phyloP scores from a whole-genome alignment of 2,329 filamentous ascomycete species.

The Ceratocystis cubensis region DNA sequence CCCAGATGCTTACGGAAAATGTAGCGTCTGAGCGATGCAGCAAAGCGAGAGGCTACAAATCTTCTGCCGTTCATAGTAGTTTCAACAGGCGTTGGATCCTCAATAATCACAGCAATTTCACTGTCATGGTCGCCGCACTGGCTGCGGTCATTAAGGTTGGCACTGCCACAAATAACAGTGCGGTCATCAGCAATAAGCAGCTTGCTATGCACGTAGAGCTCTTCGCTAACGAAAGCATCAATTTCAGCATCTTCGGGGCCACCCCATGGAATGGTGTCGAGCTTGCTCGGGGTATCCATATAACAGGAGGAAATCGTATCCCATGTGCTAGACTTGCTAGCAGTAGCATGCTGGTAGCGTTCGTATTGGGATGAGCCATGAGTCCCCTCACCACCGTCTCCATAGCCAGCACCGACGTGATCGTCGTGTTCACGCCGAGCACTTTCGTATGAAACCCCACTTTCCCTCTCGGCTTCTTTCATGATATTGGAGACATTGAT shows the following conservation, averaged over 20 bases:
- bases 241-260: slow-evolving; percentile 45
- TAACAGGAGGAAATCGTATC: slow-evolving; percentile 70
- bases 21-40: slow-evolving; percentile 66
- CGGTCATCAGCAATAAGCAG: slow-evolving; percentile 71
- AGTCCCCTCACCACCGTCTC: slow-evolving; percentile 28
- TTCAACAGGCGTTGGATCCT: slow-evolving; percentile 59
- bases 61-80: slow-evolving; percentile 60
- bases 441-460: slow-evolving; percentile 55
- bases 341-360: slow-evolving; percentile 58
- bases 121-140: slow-evolving; percentile 76
- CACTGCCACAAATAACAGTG: slow-evolving; percentile 65
- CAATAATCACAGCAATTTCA: slow-evolving; percentile 80
- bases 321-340: slow-evolving; percentile 32
- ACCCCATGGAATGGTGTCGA: slow-evolving; percentile 46
- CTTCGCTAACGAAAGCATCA: slow-evolving; percentile 49
- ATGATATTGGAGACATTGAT: slow-evolving; percentile 59
- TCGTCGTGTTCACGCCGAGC: slow-evolving; percentile 53
- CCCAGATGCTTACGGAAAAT: slow-evolving; percentile 89
- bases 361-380: slow-evolving; percentile 42
- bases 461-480: slow-evolving; percentile 45
- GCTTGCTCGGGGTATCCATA: slow-evolving; percentile 64
- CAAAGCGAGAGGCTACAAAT: slow-evolving; percentile 62
- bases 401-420: slow-evolving; percentile 37
- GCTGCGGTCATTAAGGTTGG: slow-evolving; percentile 49
- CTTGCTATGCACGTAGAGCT: slow-evolving; percentile 54